These are phyloP conservation scores for Amylocystis lapponica DNA, from an alignment of 768 basidiomycete genomes.

Conservation along the genomic window DNA sequence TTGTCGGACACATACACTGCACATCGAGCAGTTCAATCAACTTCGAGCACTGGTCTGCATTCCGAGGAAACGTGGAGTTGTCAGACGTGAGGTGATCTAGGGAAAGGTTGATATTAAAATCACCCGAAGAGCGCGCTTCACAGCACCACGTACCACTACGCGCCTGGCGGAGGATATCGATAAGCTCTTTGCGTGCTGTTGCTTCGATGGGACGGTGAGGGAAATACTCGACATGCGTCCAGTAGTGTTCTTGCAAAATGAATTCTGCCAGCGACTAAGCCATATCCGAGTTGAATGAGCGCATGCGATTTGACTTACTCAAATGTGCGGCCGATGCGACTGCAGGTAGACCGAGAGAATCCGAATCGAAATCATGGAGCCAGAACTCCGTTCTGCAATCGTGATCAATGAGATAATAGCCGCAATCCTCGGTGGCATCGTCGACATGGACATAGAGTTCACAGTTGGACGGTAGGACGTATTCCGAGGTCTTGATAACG, in stretches of 20 bases:
- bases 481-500: background rate
- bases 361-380: conserved; percentile 6
- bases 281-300: background rate
- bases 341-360: background rate
- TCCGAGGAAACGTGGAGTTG: conserved; percentile 21
- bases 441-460: conserved; percentile 8
- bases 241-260: conserved; percentile 22
- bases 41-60: conserved; percentile 15
- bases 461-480: background rate
- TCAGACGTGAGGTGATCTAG: conserved; percentile 22
- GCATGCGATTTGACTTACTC: background rate
- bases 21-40: conserved; percentile 11
- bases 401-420: conserved; percentile 17
- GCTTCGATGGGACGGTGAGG: conserved; percentile 14
- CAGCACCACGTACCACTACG: conserved; percentile 12
- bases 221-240: conserved; percentile 25
- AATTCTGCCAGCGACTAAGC: conserved; percentile 4
- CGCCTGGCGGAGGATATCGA: conserved; percentile 17
- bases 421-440: background rate
- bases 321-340: background rate
- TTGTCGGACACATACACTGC: conserved; percentile 5
- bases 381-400: conserved; percentile 13
- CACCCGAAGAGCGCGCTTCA: background rate
- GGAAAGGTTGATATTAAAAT: background rate
- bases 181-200: conserved; percentile 4